Percentiles rank a stretch among this genome's conserved stretches.
These are phyloP conservation scores for Pholiota microspora DNA, from an alignment of 768 basidiomycete genomes.

Conservation along the genomic window DNA sequence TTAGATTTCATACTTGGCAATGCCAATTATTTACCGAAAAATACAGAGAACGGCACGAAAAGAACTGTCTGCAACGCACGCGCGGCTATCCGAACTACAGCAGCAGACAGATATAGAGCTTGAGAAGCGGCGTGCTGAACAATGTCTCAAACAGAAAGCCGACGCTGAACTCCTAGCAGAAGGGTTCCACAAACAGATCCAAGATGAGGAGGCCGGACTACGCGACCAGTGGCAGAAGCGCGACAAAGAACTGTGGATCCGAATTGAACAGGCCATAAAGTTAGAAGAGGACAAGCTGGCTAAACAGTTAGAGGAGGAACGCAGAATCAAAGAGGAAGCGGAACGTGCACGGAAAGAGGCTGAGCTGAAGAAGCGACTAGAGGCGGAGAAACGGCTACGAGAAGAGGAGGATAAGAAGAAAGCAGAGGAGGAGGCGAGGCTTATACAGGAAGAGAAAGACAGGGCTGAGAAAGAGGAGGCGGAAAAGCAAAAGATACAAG, in stretches of 20 bases:
- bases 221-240: slow-evolving; percentile 48
- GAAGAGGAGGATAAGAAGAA: slow-evolving; percentile 47
- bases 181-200: slow-evolving; percentile 27
- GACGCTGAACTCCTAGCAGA: slow-evolving; percentile 34
- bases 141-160: background rate
- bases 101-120: background rate
- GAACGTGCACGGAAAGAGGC: slow-evolving; percentile 47
- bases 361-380: slow-evolving; percentile 37
- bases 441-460: slow-evolving; percentile 39
- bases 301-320: slow-evolving; percentile 53
- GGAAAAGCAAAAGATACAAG: slow-evolving; percentile 32
- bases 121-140: background rate
- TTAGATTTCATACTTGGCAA: too few relatives aligned
- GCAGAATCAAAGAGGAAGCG: slow-evolving; percentile 45
- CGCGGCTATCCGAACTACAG: slow-evolving; percentile 25
- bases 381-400: slow-evolving; percentile 40
- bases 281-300: slow-evolving; percentile 60
- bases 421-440: slow-evolving; percentile 41
- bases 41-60: slow-evolving; percentile 50
- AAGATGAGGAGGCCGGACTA: slow-evolving; percentile 29
- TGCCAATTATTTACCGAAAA: too few relatives aligned
- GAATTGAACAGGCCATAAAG: slow-evolving; percentile 63
- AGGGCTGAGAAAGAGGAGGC: slow-evolving; percentile 35
- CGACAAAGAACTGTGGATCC: slow-evolving; percentile 50
- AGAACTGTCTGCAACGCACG: slow-evolving; percentile 31